Percentiles rank a stretch among this genome's conserved stretches.
Evolutionary conservation across 768 basidiomycete species (phyloP).

Genomic region (Suillus hirtellus): DNA sequence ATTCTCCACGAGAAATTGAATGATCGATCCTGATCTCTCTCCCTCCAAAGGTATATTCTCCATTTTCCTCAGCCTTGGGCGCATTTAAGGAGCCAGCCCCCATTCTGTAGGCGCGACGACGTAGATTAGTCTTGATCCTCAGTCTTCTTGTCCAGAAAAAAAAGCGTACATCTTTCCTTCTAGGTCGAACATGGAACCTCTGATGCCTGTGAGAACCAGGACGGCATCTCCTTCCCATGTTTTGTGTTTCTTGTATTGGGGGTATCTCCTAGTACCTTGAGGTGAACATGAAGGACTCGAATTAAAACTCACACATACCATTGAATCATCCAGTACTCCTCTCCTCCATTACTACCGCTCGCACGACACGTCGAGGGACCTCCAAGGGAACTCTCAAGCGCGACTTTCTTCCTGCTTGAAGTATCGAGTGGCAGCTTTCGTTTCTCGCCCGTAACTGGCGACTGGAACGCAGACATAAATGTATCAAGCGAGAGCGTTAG

Average conservation of each 20-base stretch:
- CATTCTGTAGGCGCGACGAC: constrained; percentile 40
- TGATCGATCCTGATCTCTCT: constrained; percentile 72
- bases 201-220: constrained; percentile 49
- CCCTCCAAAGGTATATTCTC: constrained; percentile 43
- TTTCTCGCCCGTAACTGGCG: constrained; percentile 28
- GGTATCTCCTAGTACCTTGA: constrained; percentile 51
- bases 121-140: not conserved
- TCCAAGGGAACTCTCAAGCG: constrained; percentile 24
- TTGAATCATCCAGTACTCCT: constrained; percentile 75
- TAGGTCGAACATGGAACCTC: constrained; percentile 55
- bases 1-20: constrained; percentile 53
- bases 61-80: constrained; percentile 38
- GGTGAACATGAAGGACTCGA: constrained; percentile 1
- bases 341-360: constrained; percentile 21
- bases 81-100: constrained; percentile 48
- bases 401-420: constrained; percentile 29
- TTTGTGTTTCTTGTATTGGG: constrained; percentile 80
- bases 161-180: constrained; percentile 65
- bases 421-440: constrained; percentile 29
- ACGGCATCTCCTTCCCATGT: constrained; percentile 87
- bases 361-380: constrained; percentile 12
- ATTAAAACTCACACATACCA: constrained; percentile 45
- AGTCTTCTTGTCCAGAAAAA: constrained; percentile 3
- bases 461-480: constrained; percentile 24
- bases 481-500: not conserved